Evolutionary conservation across 495 filamentous ascomycete species (phyloP).

Genomic region (Friedmanniomyces endolithicus): DNA sequence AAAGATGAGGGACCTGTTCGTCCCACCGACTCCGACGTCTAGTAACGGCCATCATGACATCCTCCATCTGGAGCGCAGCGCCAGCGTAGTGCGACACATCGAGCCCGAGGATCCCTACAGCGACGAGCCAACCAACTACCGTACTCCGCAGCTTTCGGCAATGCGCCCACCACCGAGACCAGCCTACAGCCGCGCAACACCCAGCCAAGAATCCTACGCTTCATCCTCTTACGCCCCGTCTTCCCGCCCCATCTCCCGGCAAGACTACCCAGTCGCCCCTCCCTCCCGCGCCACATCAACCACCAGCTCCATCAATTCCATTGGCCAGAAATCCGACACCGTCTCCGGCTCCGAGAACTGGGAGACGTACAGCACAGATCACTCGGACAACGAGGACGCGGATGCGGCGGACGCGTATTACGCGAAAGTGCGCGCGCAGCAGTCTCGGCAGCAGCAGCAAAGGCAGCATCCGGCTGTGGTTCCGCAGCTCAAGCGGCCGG

Average conservation of each 20-base stretch:
- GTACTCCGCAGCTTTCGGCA: conserved; percentile 36
- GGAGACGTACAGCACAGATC: conserved; percentile 74
- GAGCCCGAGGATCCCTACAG: conserved; percentile 78
- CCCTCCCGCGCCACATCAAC: conserved; percentile 20
- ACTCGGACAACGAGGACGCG: conserved; percentile 38
- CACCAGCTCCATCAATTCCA: conserved; percentile 12
- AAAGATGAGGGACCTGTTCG: conserved; percentile 75
- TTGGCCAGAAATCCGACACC: conserved; percentile 35
- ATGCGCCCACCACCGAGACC: conserved; percentile 33
- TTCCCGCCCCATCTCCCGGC: conserved; percentile 3
- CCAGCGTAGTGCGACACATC: conserved; percentile 66
- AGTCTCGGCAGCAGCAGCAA: background rate
- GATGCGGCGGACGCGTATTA: conserved; percentile 67
- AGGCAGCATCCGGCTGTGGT: conserved; percentile 41
- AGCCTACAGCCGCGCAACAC: conserved; percentile 31
- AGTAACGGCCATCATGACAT: conserved; percentile 22
- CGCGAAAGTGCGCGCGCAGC: conserved; percentile 46
- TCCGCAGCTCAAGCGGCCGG: conserved; percentile 42
- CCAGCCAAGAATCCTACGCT: conserved; percentile 7
- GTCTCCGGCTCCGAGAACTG: conserved; percentile 83
- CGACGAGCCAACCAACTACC: conserved; percentile 46
- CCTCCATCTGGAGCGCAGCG: conserved; percentile 35
- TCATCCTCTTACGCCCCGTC: conserved; percentile 3
- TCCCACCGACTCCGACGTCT: conserved; percentile 48
- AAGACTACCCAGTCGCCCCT: conserved; percentile 14